Evolutionary conservation across 306 rosid species (phyloP).

Genomic region (Cucurbita ficifolia): DNA sequence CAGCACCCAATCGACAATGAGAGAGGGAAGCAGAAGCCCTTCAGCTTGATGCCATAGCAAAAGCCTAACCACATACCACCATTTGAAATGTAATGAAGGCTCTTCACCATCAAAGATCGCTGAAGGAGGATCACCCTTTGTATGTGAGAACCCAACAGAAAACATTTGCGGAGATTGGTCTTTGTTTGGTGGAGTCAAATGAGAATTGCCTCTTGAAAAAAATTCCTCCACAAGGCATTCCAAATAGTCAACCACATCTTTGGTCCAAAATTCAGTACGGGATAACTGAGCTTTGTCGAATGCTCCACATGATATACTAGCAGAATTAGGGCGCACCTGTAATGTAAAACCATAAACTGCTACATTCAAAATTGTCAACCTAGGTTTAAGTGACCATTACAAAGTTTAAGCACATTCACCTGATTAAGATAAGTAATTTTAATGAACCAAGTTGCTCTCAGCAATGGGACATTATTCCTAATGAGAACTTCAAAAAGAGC

Average conservation of each 20-base stretch:
- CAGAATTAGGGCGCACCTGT: slow-evolving; percentile 65
- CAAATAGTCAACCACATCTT: slow-evolving; percentile 76
- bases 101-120: slow-evolving; percentile 50
- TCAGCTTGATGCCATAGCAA: slow-evolving; percentile 93
- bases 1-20: slow-evolving; percentile 87
- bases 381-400: background rate
- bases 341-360: slow-evolving; percentile 23
- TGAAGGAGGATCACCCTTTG: slow-evolving; percentile 34
- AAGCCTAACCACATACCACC: slow-evolving; percentile 89
- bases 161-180: slow-evolving; percentile 49
- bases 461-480: slow-evolving; percentile 84
- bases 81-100: slow-evolving; percentile 72
- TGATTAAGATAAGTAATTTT: slow-evolving; percentile 85
- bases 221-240: slow-evolving; percentile 68
- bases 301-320: slow-evolving; percentile 43
- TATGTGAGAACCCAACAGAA: slow-evolving; percentile 44
- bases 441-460: slow-evolving; percentile 92
- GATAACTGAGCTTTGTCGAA: slow-evolving; percentile 65
- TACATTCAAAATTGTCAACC: slow-evolving; percentile 16
- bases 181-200: slow-evolving; percentile 33
- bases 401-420: slow-evolving; percentile 28
- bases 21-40: slow-evolving; percentile 70
- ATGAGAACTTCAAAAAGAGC: slow-evolving; percentile 68
- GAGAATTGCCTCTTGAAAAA: slow-evolving; percentile 43
- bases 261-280: slow-evolving; percentile 86